A percentile compares a stretch with the other conserved stretches of the same genome.
phyloP scores from a whole-genome alignment of 2,329 filamentous ascomycete genomes.

The Xylariaceae sp. region DNA sequence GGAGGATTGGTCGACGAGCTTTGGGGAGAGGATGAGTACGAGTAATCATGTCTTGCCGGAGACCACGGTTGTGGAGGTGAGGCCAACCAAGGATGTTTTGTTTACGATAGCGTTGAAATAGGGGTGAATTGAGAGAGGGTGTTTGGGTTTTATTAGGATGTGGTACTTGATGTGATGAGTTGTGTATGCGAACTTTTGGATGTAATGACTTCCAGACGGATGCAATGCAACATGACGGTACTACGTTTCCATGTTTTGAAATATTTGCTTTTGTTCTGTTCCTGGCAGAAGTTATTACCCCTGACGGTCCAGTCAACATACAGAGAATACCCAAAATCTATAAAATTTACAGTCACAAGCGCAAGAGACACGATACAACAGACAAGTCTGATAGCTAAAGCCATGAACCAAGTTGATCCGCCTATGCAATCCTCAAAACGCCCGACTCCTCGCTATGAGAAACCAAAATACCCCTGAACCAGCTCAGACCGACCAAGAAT shows the following conservation, averaged over 20 bases:
- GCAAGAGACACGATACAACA: background rate
- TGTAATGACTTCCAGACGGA: background rate
- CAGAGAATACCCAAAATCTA: too few species aligned
- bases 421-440: conserved; percentile 14
- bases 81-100: conserved; percentile 59
- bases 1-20: conserved; percentile 67
- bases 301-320: too few species aligned
- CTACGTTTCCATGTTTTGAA: background rate
- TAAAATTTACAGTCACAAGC: background rate
- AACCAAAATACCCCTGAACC: conserved; percentile 8
- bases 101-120: conserved; percentile 65
- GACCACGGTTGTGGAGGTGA: conserved; percentile 56
- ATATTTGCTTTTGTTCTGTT: background rate
- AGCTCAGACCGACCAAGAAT: background rate
- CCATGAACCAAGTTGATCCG: background rate
- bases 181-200: too few species aligned
- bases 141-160: too few species aligned
- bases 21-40: conserved; percentile 69
- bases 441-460: conserved; percentile 19
- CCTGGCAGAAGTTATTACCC: too few species aligned
- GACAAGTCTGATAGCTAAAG: background rate
- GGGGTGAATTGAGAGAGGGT: background rate
- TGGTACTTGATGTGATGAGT: too few species aligned
- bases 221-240: background rate
- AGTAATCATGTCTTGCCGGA: conserved; percentile 67